Evolutionary conservation across 1,139 yeast species (phyloP), one percentile per base, ranked within the genome.

Genomic region (Kodamaea anthophila): DNA sequence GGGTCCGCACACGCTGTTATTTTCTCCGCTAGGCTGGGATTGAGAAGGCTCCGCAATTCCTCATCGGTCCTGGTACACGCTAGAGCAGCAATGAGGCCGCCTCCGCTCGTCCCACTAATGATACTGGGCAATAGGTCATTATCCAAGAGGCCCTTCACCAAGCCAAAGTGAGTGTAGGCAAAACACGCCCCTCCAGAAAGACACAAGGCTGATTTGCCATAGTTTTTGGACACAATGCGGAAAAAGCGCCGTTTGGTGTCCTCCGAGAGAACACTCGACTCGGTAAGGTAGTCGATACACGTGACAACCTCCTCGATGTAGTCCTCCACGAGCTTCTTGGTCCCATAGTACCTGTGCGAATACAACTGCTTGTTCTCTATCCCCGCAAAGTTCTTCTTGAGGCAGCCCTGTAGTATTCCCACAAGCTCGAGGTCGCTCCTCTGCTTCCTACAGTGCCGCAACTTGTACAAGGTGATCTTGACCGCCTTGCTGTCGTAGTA

Each of bases 111-210:
- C 1, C 94, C 94, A 18, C 85, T 74, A 10, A 83, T 63, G 23
- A 83, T 79, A 9, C 66, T 64, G 2, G 94, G 94, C 32, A 83
- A 55, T 30, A 74, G 55, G 44, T 77, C 79, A 33, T 72, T 70
- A 38, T 83, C 87, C 5, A 82, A 55, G 22, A 83, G 53, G 0
- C 88, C 91, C 42, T 77, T 78, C 13, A 82, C 70, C 2, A 82
- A 74, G 1, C 94, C 94, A 53, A 81, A 78, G 54, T 83, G 94
- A 16, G 79, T 74, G 43, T 79, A 79, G 2, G 88, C 76, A 54
- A 82, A 83, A 24, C 84, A 73, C 0, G 88, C 94, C 9, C 93
- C 94, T 1, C 94, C 93, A 36, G 83, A 74, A 21, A 83, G 61
- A 41, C 86, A 78, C 13, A 83, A 57, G 0, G 93, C 88, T 0